Percentiles rank a stretch among this genome's conserved stretches.
phyloP scores from a whole-genome alignment of 1,284 basidiomycete genomes.

The Trichosporon ovoides region DNA sequence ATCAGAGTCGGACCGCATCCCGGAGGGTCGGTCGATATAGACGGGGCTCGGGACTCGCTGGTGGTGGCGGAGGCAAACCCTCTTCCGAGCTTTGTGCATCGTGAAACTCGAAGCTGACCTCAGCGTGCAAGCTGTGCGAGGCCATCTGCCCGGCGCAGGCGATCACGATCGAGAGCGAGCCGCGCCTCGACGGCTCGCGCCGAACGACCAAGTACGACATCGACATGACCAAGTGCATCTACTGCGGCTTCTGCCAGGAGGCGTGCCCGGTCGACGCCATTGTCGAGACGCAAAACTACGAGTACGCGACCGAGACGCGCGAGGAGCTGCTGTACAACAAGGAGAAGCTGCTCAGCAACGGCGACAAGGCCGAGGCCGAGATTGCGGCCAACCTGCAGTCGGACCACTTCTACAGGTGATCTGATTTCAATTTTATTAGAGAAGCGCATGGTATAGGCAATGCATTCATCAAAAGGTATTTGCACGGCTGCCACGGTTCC shows the following conservation, averaged over 20 bases:
- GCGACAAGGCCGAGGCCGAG: conserved; percentile 93
- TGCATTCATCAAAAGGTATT: not conserved
- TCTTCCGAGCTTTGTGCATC: too few species aligned
- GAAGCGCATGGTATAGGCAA: conserved; percentile 2
- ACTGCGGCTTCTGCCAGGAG: conserved; percentile 97
- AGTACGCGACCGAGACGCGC: conserved; percentile 94
- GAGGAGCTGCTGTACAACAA: conserved; percentile 99
- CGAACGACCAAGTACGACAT: conserved; percentile 98
- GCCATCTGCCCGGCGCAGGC: conserved; percentile 99
- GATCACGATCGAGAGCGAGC: conserved; percentile 98
- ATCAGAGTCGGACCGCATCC: too few species aligned
- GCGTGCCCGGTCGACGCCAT: conserved; percentile 99
- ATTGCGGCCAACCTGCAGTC: conserved; percentile 86
- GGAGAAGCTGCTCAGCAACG: conserved; percentile 88
- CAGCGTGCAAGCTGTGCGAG: conserved; percentile 98
- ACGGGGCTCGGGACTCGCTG: too few species aligned
- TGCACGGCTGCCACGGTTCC: not conserved
- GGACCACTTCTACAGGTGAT: conserved; percentile 47
- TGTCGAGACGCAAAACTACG: conserved; percentile 96
- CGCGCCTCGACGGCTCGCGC: conserved; percentile 89
- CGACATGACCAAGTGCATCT: conserved; percentile 90
- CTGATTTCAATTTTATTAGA: not conserved
- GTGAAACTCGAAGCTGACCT: not conserved
- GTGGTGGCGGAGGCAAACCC: too few species aligned
- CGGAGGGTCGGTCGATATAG: too few species aligned